These are phyloP conservation scores for Solanum verrucosum DNA, from an alignment of 257 asterid species.

Conservation along the genomic window DNA sequence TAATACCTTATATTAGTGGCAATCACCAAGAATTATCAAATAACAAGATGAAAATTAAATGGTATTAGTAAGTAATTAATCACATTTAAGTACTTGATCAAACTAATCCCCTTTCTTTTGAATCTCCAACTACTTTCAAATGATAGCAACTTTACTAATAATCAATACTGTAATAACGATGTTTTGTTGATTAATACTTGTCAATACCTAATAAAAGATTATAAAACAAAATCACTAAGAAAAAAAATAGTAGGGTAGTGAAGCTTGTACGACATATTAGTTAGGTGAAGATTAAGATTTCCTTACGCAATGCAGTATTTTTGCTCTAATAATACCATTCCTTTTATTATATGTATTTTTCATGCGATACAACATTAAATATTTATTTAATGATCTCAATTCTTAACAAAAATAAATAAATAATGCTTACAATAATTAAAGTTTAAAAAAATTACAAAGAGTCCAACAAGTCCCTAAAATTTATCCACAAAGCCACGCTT, in stretches of 20 bases:
- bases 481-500: constrained; percentile 8
- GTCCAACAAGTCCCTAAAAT: constrained; percentile 19
- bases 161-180: background rate
- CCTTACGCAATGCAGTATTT: background rate
- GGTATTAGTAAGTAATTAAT: background rate
- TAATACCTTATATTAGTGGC: background rate
- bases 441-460: background rate
- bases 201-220: background rate
- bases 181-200: background rate
- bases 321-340: background rate
- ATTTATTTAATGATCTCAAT: background rate
- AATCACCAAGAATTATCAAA: background rate
- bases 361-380: constrained; percentile 19
- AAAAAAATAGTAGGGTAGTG: background rate
- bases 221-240: background rate
- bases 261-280: background rate
- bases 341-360: background rate
- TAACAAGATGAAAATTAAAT: background rate
- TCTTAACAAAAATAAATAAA: background rate
- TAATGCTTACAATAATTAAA: background rate
- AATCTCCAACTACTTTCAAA: background rate
- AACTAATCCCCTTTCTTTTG: background rate
- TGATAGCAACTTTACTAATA: background rate
- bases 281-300: background rate
- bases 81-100: background rate